Conservation (phyloP, 176 grass and related monocot genomes). For the Echinochloa phyllopogon region DNA sequence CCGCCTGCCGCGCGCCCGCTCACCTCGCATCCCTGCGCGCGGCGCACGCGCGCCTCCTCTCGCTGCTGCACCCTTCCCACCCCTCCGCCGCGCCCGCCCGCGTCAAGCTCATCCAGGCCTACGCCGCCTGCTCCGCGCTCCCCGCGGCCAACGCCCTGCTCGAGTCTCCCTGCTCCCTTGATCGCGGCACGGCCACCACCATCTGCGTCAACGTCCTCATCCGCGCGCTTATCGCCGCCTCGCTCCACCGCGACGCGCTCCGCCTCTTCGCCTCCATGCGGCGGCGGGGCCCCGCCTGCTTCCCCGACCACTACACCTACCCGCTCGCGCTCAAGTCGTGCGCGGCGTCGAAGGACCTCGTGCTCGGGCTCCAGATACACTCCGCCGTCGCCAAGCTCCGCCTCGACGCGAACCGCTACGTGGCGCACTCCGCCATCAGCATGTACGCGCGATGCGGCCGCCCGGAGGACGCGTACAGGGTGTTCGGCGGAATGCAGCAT, state of each 20-base stretch:
- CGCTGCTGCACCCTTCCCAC: conserved; percentile 41
- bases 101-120: conserved; percentile 79
- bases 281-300: conserved; percentile 35
- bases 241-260: conserved; percentile 59
- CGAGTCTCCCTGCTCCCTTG: conserved; percentile 16
- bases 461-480: conserved; percentile 45
- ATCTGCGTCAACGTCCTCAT: conserved; percentile 77
- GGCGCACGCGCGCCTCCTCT: conserved; percentile 58
- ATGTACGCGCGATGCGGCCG: conserved; percentile 64
- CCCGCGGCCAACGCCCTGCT: conserved; percentile 54
- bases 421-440: conserved; percentile 64
- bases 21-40: conserved; percentile 53
- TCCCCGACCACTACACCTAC: conserved; percentile 77
- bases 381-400: conserved; percentile 40
- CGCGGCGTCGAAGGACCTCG: conserved; percentile 46
- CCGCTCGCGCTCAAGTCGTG: conserved; percentile 80
- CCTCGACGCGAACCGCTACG: conserved; percentile 59
- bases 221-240: conserved; percentile 54
- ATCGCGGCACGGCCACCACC: conserved; percentile 36
- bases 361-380: conserved; percentile 60
- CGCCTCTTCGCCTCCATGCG: conserved; percentile 60
- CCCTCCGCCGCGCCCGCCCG: conserved; percentile 36
- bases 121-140: conserved; percentile 67
- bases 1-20: conserved; percentile 50
- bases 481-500: conserved; percentile 70